Percentiles rank a stretch among this genome's conserved stretches.
These are phyloP conservation scores for Aspergillus eucalypticola DNA, from an alignment of 2,329 filamentous ascomycete species.

Conservation along the genomic window DNA sequence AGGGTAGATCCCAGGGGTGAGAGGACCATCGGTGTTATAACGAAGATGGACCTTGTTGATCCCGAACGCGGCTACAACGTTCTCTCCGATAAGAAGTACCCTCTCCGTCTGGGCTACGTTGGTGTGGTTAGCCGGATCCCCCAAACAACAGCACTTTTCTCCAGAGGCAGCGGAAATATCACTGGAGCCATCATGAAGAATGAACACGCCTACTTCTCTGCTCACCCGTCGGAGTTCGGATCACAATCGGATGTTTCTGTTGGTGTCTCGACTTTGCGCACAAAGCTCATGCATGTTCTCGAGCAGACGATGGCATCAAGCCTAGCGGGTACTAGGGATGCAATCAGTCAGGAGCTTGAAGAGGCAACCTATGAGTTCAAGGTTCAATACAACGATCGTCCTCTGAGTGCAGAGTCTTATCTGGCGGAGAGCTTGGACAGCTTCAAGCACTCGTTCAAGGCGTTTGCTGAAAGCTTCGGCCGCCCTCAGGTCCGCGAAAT, in stretches of 20 bases:
- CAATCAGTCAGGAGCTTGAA: slow-evolving; percentile 90
- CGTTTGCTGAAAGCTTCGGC: slow-evolving; percentile 86
- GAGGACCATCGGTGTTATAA: slow-evolving; percentile 96
- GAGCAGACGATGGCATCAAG: slow-evolving; percentile 97
- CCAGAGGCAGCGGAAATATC: slow-evolving; percentile 77
- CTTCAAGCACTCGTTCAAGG: slow-evolving; percentile 98
- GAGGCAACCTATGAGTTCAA: slow-evolving; percentile 99
- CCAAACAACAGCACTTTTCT: slow-evolving; percentile 69
- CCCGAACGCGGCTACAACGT: slow-evolving; percentile 74
- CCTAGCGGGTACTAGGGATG: slow-evolving; percentile 83
- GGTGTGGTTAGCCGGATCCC: slow-evolving; percentile 89
- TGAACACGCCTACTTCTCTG: slow-evolving; percentile 81
- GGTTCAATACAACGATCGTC: slow-evolving; percentile 97
- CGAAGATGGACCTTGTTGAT: slow-evolving; percentile 98
- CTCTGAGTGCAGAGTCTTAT: slow-evolving; percentile 92
- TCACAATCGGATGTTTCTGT: slow-evolving; percentile 70
- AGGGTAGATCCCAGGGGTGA: slow-evolving; percentile 92
- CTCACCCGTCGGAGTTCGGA: slow-evolving; percentile 79
- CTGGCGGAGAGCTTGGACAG: slow-evolving; percentile 90
- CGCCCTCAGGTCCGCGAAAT: slow-evolving; percentile 85
- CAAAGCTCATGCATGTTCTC: slow-evolving; percentile 95
- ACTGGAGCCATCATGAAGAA: slow-evolving; percentile 81
- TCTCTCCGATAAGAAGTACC: slow-evolving; percentile 86
- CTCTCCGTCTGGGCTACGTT: slow-evolving; percentile 90
- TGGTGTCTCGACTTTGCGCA: slow-evolving; percentile 82